Percentiles rank a stretch among this genome's conserved stretches.
phyloP scores from a whole-genome alignment of 148 eudicot genomes.

The Vaccinium macrocarpon region DNA sequence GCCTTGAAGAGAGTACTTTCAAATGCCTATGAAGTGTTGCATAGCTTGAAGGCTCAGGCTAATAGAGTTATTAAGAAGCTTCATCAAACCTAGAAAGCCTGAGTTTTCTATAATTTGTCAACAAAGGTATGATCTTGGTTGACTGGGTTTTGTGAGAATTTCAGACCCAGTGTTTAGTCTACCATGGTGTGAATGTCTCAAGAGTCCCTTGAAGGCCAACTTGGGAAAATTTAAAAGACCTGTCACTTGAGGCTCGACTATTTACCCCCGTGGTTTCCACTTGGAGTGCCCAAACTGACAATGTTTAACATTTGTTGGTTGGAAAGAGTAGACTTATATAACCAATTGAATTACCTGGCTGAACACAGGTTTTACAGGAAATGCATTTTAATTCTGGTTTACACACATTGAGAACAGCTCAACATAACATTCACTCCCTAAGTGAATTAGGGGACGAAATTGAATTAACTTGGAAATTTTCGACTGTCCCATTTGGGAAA shows the following conservation, averaged over 20 bases:
- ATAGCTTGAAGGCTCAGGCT: neutral
- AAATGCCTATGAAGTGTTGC: neutral
- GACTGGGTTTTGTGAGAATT: neutral
- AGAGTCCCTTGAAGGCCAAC: neutral
- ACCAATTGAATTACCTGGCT: neutral
- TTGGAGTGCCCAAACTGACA: neutral
- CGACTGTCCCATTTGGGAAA: neutral
- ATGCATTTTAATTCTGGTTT: neutral
- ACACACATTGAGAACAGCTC: neutral
- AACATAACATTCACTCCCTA: neutral
- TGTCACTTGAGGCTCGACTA: neutral
- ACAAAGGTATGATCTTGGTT: neutral
- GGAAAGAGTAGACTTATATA: neutral
- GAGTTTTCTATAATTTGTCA: neutral
- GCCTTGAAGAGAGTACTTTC: neutral
- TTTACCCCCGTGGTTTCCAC: neutral
- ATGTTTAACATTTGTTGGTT: neutral
- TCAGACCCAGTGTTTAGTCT: neutral
- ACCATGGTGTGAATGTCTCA: neutral
- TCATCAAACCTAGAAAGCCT: neutral
- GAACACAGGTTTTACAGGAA: neutral
- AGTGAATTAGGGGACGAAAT: neutral
- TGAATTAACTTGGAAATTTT: neutral
- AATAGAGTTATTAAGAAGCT: neutral
- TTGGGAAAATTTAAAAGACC: neutral